Evolutionary conservation across 345 rosid species (phyloP), one percentile per base, ranked within the genome.

Genomic region (Salix viminalis): DNA sequence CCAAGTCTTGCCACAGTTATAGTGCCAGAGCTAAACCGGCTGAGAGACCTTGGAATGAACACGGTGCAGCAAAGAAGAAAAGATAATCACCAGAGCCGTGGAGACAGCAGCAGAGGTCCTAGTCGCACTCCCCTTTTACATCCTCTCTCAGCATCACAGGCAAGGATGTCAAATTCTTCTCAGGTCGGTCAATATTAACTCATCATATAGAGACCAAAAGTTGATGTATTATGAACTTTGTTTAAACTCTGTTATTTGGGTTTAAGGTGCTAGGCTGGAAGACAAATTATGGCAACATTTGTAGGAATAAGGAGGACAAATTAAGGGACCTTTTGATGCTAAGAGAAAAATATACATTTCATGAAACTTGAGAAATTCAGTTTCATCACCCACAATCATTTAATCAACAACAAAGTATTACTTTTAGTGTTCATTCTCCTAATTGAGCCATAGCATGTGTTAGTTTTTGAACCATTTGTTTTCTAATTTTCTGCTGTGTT

Each of bases 1-100:
- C 97, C 98, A 34, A 91, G 87, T 83, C 97, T 94, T 65, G 89
- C 89, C 70, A 86, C 85, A 0, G 89, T 82, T 28, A 78, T 94
- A 67, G 81, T 94, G 48, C 96, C 98, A 24, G 92, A 90, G 79
- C 93, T 94, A 74, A 83, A 80, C 72, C 83, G 92, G 24, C 80
- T 94, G 80, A 85, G 84, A 85, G 90, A 77, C 18, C 77, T 89
- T 52, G 88, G 83, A 58, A 76, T 42, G 48, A 80, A 73, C 9
- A 21, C 26, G 65, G 86, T 77, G 24, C 69, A 76, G 21, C 79
- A 41, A 3, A 14, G 68, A n/a, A 73, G 54, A 52, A 56, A 23
- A 39, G n/a, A 3, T 2, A 16, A 16, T n/a, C n/a, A 5, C 26
- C n/a, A 30, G 4, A 23, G 65, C 13, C 66, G 7, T 70, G 26